Percentiles rank a stretch among this genome's conserved stretches.
phyloP scores from a whole-genome alignment of 441 rosid genomes.

The Isatis lusitanica region DNA sequence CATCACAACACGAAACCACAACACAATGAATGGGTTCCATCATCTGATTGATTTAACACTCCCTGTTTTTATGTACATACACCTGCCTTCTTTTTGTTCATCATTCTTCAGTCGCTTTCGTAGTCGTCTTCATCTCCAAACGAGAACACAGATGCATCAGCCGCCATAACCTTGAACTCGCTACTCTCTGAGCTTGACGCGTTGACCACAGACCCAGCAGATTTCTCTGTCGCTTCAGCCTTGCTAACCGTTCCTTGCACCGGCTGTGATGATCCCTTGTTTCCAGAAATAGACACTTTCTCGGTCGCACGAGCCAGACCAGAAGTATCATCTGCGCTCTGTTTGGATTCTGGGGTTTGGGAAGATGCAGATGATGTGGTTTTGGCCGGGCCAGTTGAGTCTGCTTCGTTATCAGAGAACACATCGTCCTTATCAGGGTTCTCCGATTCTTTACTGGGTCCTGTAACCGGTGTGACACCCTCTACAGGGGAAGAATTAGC shows the following conservation, averaged over 20 bases:
- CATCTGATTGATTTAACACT: conserved; percentile 14
- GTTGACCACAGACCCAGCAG: conserved; percentile 32
- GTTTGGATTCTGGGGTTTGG: conserved; percentile 38
- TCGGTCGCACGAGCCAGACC: conserved; percentile 52
- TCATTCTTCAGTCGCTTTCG: conserved; percentile 70
- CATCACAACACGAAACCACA: conserved; percentile 28
- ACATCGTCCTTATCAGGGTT: conserved; percentile 73
- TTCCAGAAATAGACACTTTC: conserved; percentile 57
- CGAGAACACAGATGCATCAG: conserved; percentile 93
- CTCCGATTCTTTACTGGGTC: conserved; percentile 44
- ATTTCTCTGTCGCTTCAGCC: conserved; percentile 37
- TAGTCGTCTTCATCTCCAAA: conserved; percentile 93
- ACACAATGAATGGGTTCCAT: conserved; percentile 27
- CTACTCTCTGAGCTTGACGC: conserved; percentile 60
- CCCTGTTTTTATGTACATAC: conserved; percentile 32
- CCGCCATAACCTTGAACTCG: conserved; percentile 95
- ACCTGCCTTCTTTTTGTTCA: background rate
- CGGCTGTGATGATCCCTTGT: conserved; percentile 39
- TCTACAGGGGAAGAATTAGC: conserved; percentile 42
- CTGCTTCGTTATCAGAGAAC: conserved; percentile 78
- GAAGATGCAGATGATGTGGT: conserved; percentile 39
- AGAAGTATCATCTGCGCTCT: conserved; percentile 48
- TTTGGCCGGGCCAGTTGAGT: conserved; percentile 40
- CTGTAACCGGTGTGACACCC: conserved; percentile 36
- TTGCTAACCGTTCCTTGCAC: conserved; percentile 15